Conservation (phyloP, 2,329 filamentous ascomycete species). For the Aspergillus amoenus region DNA sequence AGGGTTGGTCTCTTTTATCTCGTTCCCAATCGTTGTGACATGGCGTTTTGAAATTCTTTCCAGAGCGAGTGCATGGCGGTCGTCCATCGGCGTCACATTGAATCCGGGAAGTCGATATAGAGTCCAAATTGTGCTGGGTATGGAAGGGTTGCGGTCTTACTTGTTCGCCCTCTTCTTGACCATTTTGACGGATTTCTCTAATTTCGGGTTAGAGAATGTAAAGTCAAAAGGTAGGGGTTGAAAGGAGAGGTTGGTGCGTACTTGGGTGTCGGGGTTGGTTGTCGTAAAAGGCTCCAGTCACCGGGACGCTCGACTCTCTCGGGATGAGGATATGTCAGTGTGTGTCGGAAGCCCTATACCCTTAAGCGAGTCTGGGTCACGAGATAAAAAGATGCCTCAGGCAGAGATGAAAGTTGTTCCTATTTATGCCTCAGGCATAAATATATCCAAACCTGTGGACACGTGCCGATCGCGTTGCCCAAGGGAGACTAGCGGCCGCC, state of each 20-base stretch:
- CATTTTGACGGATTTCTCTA: slow-evolving; percentile 60
- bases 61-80: slow-evolving; percentile 4
- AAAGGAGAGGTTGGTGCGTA: slow-evolving; percentile 32
- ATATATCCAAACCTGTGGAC: neutral
- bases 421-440: slow-evolving; percentile 15
- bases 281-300: slow-evolving; percentile 39
- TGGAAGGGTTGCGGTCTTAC: slow-evolving; percentile 50
- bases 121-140: slow-evolving; percentile 26
- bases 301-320: slow-evolving; percentile 32
- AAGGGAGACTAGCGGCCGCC: slow-evolving; percentile 22
- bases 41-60: neutral
- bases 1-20: slow-evolving; percentile 1
- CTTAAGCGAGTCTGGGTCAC: slow-evolving; percentile 39
- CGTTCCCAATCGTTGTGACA: slow-evolving; percentile 2
- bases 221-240: slow-evolving; percentile 13
- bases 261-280: slow-evolving; percentile 42
- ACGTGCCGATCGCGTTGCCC: slow-evolving; percentile 11
- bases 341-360: slow-evolving; percentile 41
- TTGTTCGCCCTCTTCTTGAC: slow-evolving; percentile 76
- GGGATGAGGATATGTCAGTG: slow-evolving; percentile 35
- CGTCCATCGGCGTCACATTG: slow-evolving; percentile 11
- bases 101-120: slow-evolving; percentile 15
- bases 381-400: slow-evolving; percentile 21
- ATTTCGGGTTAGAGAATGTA: slow-evolving; percentile 30
- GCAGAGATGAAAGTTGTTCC: neutral